Percentiles rank a stretch among this genome's conserved stretches.
Evolutionary conservation across 495 filamentous ascomycete genomes (phyloP).

Genomic region (Penicillium cinerascens): DNA sequence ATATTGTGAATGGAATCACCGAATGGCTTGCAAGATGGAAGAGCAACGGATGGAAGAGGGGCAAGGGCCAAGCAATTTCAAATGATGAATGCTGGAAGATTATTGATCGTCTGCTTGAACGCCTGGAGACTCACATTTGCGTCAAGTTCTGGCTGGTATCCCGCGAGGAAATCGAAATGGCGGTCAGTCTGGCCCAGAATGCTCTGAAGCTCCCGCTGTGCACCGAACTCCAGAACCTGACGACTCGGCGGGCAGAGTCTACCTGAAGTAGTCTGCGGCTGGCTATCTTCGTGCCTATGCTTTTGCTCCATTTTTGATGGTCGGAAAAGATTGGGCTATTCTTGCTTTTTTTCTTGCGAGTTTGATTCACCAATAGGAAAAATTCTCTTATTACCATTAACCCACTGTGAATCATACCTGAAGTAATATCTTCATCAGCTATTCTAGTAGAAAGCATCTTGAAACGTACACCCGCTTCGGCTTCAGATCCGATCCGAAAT

Average conservation of each 20-base stretch:
- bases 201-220: not conserved
- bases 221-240: not conserved
- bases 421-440: not conserved
- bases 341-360: too few relatives aligned
- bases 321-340: too few relatives aligned
- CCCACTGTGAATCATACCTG: not conserved
- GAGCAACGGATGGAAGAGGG: slow-evolving; percentile 30
- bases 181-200: not conserved
- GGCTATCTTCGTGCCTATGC: too few relatives aligned
- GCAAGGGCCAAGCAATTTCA: slow-evolving; percentile 13
- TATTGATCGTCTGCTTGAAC: slow-evolving; percentile 1
- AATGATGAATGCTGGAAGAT: slow-evolving; percentile 9
- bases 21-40: slow-evolving; percentile 39
- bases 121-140: slow-evolving; percentile 7
- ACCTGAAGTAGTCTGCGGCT: too few relatives aligned
- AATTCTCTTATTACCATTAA: not conserved
- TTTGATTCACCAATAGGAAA: too few relatives aligned
- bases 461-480: slow-evolving; percentile 1
- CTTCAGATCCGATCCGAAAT: slow-evolving; percentile 10
- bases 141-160: slow-evolving; percentile 18
- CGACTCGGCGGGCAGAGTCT: not conserved
- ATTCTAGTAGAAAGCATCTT: not conserved
- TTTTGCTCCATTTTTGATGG: too few relatives aligned
- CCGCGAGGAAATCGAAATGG: not conserved
- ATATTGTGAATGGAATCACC: slow-evolving; percentile 38